These are phyloP conservation scores for Nicotiana knightiana DNA, from an alignment of 257 asterid species.

Conservation along the genomic window DNA sequence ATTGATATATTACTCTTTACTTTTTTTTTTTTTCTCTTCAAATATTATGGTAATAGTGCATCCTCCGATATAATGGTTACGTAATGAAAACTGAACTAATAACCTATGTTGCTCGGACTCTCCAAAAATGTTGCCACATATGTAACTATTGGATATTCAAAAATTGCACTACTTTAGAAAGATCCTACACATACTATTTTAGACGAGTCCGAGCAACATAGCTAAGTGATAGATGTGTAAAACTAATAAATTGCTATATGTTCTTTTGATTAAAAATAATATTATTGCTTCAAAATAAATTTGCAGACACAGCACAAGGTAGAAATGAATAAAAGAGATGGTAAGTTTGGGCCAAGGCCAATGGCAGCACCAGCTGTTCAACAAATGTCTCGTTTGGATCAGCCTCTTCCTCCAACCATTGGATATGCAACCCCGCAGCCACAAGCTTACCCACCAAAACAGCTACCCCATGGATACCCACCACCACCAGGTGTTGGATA, in stretches of 20 bases:
- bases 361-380: slow-evolving; percentile 28
- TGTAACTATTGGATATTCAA: too few relatives aligned
- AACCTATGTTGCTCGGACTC: too few relatives aligned
- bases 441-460: slow-evolving; percentile 8
- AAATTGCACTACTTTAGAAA: too few relatives aligned
- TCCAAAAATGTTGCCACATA: too few relatives aligned
- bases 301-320: slow-evolving; percentile 41
- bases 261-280: too few relatives aligned
- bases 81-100: background rate
- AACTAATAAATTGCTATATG: too few relatives aligned
- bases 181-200: too few relatives aligned
- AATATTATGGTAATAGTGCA: too few relatives aligned
- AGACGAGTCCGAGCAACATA: too few relatives aligned
- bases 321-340: slow-evolving; percentile 40
- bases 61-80: background rate
- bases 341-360: slow-evolving; percentile 20
- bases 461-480: background rate
- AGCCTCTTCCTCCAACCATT: slow-evolving; percentile 27
- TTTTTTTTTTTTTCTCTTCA: too few relatives aligned
- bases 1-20: too few relatives aligned
- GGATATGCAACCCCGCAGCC: slow-evolving; percentile 25
- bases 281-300: background rate
- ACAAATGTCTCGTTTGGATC: slow-evolving; percentile 37
- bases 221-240: too few relatives aligned
- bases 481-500: background rate